These are phyloP conservation scores for Pseudocercospora macadamiae DNA, from an alignment of 2,329 filamentous ascomycete species.

Conservation along the genomic window DNA sequence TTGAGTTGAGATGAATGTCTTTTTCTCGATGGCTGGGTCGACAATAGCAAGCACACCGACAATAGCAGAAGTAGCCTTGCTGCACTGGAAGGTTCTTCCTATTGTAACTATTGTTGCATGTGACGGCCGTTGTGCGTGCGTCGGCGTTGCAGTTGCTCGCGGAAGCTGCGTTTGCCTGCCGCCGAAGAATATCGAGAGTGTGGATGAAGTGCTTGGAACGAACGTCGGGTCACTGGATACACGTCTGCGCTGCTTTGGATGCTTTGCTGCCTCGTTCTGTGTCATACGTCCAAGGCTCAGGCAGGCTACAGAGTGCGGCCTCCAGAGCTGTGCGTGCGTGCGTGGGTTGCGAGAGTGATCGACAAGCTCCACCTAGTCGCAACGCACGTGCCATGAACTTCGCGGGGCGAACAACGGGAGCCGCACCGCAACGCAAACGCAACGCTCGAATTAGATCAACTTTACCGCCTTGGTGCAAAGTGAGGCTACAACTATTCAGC, in stretches of 20 bases:
- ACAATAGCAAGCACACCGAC: constrained; percentile 4
- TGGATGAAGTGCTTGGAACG: too few relatives aligned
- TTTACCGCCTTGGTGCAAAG: neutral
- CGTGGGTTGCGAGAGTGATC: neutral
- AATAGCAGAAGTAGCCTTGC: neutral
- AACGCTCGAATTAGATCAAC: neutral
- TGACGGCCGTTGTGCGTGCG: neutral
- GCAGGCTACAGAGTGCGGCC: constrained; percentile 5
- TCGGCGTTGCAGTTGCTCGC: neutral
- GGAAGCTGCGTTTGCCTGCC: constrained; percentile 1
- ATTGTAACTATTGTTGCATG: neutral
- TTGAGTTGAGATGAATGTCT: neutral
- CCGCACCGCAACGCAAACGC: too few relatives aligned
- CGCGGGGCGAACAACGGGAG: too few relatives aligned
- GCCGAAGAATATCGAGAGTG: neutral
- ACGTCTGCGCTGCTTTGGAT: neutral
- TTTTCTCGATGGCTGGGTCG: neutral
- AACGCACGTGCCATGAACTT: too few relatives aligned
- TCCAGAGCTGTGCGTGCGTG: neutral
- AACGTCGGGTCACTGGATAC: too few relatives aligned
- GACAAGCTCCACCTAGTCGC: too few relatives aligned
- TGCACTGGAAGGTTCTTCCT: neutral
- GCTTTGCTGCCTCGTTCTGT: neutral
- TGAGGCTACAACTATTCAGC: constrained; percentile 4
- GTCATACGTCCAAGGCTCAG: neutral